Conservation (phyloP, 352 stramenopile species). For the Phytopythium ostracodes region DNA sequence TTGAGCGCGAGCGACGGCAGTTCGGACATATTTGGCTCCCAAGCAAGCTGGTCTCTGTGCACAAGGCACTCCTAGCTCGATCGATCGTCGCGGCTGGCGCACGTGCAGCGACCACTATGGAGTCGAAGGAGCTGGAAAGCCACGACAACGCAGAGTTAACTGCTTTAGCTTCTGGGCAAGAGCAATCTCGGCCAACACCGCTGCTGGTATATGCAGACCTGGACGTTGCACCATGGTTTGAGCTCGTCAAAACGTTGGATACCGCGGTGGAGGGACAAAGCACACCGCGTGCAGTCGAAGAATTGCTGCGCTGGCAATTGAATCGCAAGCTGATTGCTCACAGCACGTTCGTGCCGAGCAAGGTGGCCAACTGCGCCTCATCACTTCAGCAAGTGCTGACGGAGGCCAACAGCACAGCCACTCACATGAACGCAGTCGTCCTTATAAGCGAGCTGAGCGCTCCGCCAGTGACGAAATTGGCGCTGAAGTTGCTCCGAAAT, state of each 20-base stretch:
- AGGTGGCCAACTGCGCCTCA: slow-evolving; percentile 20
- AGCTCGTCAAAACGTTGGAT: slow-evolving; percentile 22
- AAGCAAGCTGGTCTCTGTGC: slow-evolving; percentile 15
- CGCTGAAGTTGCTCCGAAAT: slow-evolving; percentile 31
- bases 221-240: slow-evolving; percentile 70
- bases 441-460: slow-evolving; percentile 45
- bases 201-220: slow-evolving; percentile 62
- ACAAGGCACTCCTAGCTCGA: background rate
- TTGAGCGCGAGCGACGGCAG: slow-evolving; percentile 28
- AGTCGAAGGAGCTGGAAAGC: background rate
- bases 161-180: background rate
- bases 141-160: background rate
- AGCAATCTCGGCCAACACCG: background rate
- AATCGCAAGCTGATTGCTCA: slow-evolving; percentile 40
- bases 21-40: slow-evolving; percentile 24
- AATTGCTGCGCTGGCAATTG: slow-evolving; percentile 35
- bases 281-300: background rate
- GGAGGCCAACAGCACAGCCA: background rate
- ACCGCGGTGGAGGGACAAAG: background rate
- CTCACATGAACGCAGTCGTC: slow-evolving; percentile 26
- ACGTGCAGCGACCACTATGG: background rate
- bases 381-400: slow-evolving; percentile 24
- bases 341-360: slow-evolving; percentile 34
- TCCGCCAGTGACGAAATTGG: slow-evolving; percentile 44
- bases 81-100: background rate